Evolutionary conservation across 176 grass and related monocot genomes (phyloP), one percentile per base, ranked within the genome.

Genomic region (Secale cereale): DNA sequence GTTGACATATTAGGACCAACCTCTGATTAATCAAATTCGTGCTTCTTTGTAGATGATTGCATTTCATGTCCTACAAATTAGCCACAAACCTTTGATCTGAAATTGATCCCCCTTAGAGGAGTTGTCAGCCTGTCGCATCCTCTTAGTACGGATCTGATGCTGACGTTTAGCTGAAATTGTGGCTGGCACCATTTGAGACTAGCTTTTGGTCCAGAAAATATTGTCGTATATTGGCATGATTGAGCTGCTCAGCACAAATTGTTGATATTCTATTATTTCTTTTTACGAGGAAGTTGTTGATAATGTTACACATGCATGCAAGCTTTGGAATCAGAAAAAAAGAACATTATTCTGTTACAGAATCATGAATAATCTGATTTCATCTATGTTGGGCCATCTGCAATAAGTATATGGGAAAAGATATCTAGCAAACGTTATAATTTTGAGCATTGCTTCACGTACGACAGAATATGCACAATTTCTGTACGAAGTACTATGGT

Each of bases 61-160:
- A 70, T 8, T 83, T 77, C 62, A 26, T 83, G n/a, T 8, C 16
- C 46, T n/a, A 82, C 19, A n/a, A 82, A 86, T 17, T 0, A 57
- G 69, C 11, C 63, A 32, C 40, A n/a, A 81, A 81, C 61, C 2
- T 60, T 82, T 70, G 70, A 36, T 59, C 14, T 52, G 54, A 77
- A 70, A 39, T 25, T 16, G 8, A 6, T 50, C 15, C 15, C 39
- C 10, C 74, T 74, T 57, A 76, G 83, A 3, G 27, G 70, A 62
- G 54, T 10, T 80, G 50, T 69, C 77, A 70, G 11, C 40, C 14
- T 75, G 50, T 69, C 61, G 5, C 70, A 46, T 90, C 79, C 19
- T 87, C 40, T 10, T 81, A 80, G 39, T 22, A 66, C 54, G 15
- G 19, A 67, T 46, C 25, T 2, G 62, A 67, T 32, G 11, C 39